phyloP scores from a whole-genome alignment of 345 rosid species.

The Theobroma cacao region DNA sequence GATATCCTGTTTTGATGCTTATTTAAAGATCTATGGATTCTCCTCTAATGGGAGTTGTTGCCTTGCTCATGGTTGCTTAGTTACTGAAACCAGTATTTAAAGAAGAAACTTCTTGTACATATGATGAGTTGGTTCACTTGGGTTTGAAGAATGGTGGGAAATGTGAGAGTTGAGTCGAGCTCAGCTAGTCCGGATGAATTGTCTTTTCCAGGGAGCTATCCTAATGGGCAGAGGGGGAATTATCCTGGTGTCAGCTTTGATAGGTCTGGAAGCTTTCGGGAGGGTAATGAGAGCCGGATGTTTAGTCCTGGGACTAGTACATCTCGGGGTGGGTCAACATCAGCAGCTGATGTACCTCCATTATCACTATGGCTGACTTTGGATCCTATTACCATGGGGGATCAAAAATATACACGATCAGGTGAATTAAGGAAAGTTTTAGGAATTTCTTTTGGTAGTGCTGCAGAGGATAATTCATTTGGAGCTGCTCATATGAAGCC shows the following conservation, averaged over 20 bases:
- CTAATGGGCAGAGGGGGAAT: slow-evolving; percentile 46
- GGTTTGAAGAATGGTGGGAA: slow-evolving; percentile 40
- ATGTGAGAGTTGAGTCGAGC: slow-evolving; percentile 42
- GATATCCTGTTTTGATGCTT: slow-evolving; percentile 1
- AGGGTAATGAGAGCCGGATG: slow-evolving; percentile 36
- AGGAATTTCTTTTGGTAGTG: slow-evolving; percentile 39
- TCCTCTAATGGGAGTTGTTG: neutral
- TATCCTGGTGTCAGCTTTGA: slow-evolving; percentile 35
- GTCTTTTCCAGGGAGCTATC: slow-evolving; percentile 35
- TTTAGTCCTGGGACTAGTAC: slow-evolving; percentile 31
- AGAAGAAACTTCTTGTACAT: neutral
- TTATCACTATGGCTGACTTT: slow-evolving; percentile 30
- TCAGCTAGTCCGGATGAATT: slow-evolving; percentile 40
- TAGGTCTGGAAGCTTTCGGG: slow-evolving; percentile 56
- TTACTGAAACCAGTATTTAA: neutral
- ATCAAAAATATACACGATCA: slow-evolving; percentile 29
- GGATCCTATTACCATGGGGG: slow-evolving; percentile 51
- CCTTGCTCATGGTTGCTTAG: neutral
- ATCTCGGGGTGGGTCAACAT: slow-evolving; percentile 32
- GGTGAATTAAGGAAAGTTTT: slow-evolving; percentile 47
- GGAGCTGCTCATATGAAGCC: slow-evolving; percentile 44
- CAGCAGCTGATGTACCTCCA: slow-evolving; percentile 23
- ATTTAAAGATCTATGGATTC: slow-evolving; percentile 1
- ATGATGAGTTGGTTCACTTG: slow-evolving; percentile 15
- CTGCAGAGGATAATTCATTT: slow-evolving; percentile 40